Base-by-base conservation (phyloP, 805 yeast genomes). In the Candida namnaoensis region DNA sequence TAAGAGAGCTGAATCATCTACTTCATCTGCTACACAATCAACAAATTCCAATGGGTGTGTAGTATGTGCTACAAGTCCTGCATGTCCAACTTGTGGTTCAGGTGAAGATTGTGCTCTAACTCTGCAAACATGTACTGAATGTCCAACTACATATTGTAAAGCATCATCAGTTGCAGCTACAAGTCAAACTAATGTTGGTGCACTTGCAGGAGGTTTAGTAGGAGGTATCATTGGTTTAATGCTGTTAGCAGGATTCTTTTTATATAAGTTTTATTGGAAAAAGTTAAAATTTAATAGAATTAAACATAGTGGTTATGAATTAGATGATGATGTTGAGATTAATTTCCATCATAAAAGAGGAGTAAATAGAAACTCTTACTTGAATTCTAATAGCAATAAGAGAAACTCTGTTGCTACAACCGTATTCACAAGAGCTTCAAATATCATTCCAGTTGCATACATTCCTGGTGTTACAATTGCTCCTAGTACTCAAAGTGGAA, bases 391-490 rank as follows among this genome's bases (percentile, higher is more conserved):
- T 57, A 5, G 58, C 62, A 37, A 42, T 3, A 42, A 50, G 27
- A 47, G 60, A 42, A 45, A 50, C 12, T 51, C 64, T 37, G 48
- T 67, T 30, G 83, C 90, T 8, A 74, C 84, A 28, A 75, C 88
- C 7, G 75, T 81, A 12, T 69, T 81, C 38, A 81, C 93, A 10
- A 78, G 82, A 51, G 95, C 95, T 5, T 84, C 95, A 12, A 88
- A 90, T 60, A 80, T 90, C 48, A 73, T 90, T 46, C 96, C 96
- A 15, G 82, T 91, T 43, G 95, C 95, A 3, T 90, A 88, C 57
- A 86, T 90, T 45, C 98, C 97, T 0, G 97, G 97, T 33, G 96
- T 88, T 37, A 85, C 88, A 5, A 76, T 78, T 23, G 67, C 82
- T 25, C 71, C 46, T 34, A 37, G 36, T 15, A 14, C 30, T 15